These are phyloP conservation scores for Aeschynomene evenia DNA, from an alignment of 306 rosid species.

Conservation along the genomic window DNA sequence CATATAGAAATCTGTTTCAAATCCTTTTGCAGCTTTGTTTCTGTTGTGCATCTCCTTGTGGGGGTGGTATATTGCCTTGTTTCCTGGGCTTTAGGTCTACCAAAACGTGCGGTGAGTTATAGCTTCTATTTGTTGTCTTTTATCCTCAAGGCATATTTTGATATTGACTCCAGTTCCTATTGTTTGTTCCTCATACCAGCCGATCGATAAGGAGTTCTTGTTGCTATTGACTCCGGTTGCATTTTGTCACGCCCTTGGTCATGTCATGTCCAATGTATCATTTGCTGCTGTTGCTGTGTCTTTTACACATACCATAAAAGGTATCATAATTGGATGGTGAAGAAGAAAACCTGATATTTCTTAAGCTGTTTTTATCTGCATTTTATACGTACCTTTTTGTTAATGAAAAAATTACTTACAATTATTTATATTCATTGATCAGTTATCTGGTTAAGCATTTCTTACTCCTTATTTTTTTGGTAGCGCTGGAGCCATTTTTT, in stretches of 20 bases:
- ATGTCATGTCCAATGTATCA: constrained; percentile 79
- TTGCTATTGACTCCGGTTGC: constrained; percentile 62
- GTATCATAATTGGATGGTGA: constrained; percentile 26
- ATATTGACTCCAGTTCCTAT: not conserved
- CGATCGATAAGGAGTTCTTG: constrained; percentile 59
- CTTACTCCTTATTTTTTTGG: not conserved
- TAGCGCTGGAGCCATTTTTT: constrained; percentile 82
- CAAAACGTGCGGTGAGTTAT: constrained; percentile 65
- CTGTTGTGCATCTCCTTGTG: constrained; percentile 68
- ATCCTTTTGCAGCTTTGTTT: constrained; percentile 62
- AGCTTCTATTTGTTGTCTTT: not conserved
- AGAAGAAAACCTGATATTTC: not conserved
- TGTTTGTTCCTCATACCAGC: constrained; percentile 34
- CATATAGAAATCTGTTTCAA: not conserved
- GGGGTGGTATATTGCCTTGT: constrained; percentile 74
- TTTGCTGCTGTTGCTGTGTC: constrained; percentile 87
- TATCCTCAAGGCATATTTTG: not conserved
- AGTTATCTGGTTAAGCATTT: not conserved
- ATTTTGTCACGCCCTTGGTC: constrained; percentile 77
- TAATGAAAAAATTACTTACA: not conserved
- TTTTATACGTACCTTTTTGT: not conserved
- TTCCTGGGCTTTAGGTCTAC: constrained; percentile 64
- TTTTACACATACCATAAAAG: constrained; percentile 74
- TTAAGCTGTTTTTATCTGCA: not conserved
- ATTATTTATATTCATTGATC: not conserved